Evolutionary conservation across 441 rosid species (phyloP), one percentile per base, ranked within the genome.

Genomic region (Populus hybrid): DNA sequence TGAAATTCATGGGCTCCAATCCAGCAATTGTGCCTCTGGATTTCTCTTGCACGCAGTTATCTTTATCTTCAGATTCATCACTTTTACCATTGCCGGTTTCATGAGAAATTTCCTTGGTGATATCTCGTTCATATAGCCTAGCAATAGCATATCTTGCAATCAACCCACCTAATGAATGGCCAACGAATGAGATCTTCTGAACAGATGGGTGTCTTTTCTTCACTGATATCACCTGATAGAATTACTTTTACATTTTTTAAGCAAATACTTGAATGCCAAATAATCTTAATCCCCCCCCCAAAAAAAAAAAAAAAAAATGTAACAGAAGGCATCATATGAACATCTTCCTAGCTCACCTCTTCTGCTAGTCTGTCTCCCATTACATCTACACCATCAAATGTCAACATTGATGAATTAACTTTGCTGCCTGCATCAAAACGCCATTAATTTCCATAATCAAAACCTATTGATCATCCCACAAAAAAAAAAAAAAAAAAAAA

Each of bases 361-460:
- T 89, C 84, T 16, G 99, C 98, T 83, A 95, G 82, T 84, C 99
- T 90, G n/a, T 85, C 85, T 73, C 99, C 99, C 98, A 92, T 93
- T 79, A 88, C 87, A 86, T 92, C 97, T 76, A 95, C 94, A 24
- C 99, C 99, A 82, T 86, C 90, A 84, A 93, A 89, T 66, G 99
- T 95, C 80, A 77, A 83, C 66, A 69, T 85, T 2, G 86, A 61
- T 75, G 84, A 87, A 79, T 93, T 93, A 68, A 83, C 77, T 75
- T 83, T 78, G 78, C 98, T 92, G 86, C 96, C 99, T 95, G 93
- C 89, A 82, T 77, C 73, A 73, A 71, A 77, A 68, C 56, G 11
- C 29, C 80, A 76, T 31, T 12, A 10, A 16, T 24, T 24, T 24
- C 8, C 69, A 66, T 29, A 24, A 24, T 66, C 33, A 66, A 21